Base-by-base conservation (phyloP, 2,329 filamentous ascomycete genomes). In the Cadophora malorum region DNA sequence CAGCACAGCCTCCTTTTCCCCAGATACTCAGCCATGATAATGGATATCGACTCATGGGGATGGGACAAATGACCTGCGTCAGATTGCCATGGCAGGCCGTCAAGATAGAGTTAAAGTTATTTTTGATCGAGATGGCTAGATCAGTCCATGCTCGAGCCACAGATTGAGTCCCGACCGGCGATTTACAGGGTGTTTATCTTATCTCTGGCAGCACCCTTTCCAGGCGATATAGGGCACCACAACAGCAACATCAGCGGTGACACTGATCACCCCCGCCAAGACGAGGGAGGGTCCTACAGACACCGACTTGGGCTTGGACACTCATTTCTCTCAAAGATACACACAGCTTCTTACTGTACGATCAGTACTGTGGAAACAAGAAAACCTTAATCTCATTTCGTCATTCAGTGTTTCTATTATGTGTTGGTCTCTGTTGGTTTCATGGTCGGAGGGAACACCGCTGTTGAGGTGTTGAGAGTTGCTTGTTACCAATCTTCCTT, bases 11-110 rank as follows among this genome's bases (percentile, higher is more conserved):
- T 41, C 33, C 45, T 49, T 41, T 58, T 45, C 56, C 56, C 56
- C 56, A 45, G 56, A 58, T 25, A 59, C 56, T 23, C 56, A 59
- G 56, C 56, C 56, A 59, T 59, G 56, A 59, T 59, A 25, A 59
- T 59, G 56, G 55, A 58, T 58, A 58, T 33, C 33, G 9, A 38
- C 2, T 8, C 14, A 38, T 23, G 33, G n/a, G 3, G 21, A 59
- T 41, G 56, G 21, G 56, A 41, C n/a, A 45, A 33, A 59, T 59
- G 33, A 59, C 33, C 10, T 59, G 56, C 56, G 41, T 59, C 25
- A 55, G 25, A 55, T 33, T 55, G 23, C 52, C 52, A 55, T 55
- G 52, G 45, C 45, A 9, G n/a, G 45, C 45, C 45, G 45, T 49
- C n/a, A 21, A 49, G 45, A 49, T 49, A 49, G 45, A 49, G 25